Evolutionary conservation across 2,329 filamentous ascomycete genomes (phyloP).

Genomic region (Curvularia lunata): DNA sequence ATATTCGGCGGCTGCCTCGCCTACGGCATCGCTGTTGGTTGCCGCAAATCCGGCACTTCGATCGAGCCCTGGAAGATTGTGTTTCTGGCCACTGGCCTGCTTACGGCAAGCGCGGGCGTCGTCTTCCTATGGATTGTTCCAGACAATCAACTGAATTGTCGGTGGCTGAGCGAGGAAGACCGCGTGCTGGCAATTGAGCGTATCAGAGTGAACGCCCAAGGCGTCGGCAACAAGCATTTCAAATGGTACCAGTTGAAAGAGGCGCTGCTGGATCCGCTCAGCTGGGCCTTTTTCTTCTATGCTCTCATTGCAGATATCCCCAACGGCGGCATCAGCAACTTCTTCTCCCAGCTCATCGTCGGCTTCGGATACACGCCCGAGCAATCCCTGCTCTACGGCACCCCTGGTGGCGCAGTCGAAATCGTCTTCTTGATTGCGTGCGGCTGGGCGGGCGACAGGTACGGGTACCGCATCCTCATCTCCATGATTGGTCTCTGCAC

Average conservation of each 20-base stretch:
- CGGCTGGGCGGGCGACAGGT: conserved; percentile 63
- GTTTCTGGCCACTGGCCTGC: conserved; percentile 54
- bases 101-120: conserved; percentile 52
- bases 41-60: conserved; percentile 59
- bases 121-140: conserved; percentile 58
- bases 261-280: conserved; percentile 63
- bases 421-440: conserved; percentile 63
- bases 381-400: conserved; percentile 69
- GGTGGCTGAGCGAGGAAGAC: conserved; percentile 70
- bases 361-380: conserved; percentile 69
- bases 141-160: conserved; percentile 66
- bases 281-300: conserved; percentile 66
- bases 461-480: conserved; percentile 64
- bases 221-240: conserved; percentile 73
- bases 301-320: conserved; percentile 64
- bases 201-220: conserved; percentile 76
- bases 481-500: conserved; percentile 59
- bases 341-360: conserved; percentile 66
- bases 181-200: conserved; percentile 72
- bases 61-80: conserved; percentile 71
- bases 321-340: conserved; percentile 65
- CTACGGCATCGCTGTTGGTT: conserved; percentile 67
- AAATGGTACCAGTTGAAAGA: conserved; percentile 70
- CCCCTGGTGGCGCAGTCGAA: conserved; percentile 70
- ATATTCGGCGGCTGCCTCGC: conserved; percentile 68